Evolutionary conservation across 352 stramenopile genomes (phyloP).

Genomic region (Phytophthora europaea): DNA sequence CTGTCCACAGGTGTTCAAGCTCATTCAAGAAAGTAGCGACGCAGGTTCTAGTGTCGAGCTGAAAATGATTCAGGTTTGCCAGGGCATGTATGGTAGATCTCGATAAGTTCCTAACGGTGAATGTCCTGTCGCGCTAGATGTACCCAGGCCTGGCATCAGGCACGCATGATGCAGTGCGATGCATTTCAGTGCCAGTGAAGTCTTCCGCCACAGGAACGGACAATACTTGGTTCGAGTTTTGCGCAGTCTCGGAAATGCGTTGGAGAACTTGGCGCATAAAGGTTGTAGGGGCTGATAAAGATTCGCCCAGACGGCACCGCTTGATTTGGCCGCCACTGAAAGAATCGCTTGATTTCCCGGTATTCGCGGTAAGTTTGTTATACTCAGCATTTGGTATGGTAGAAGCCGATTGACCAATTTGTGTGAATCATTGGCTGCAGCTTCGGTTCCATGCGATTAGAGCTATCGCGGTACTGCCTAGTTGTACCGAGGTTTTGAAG

Average conservation of each 20-base stretch:
- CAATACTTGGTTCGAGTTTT: conserved; percentile 35
- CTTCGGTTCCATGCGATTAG: conserved; percentile 5
- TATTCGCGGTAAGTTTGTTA: conserved; percentile 32
- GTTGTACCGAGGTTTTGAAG: conserved; percentile 14
- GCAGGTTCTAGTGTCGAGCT: conserved; percentile 3
- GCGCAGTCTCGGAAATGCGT: conserved; percentile 40
- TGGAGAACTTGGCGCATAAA: conserved; percentile 42
- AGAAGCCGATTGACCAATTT: not conserved
- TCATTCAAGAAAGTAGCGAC: conserved; percentile 14
- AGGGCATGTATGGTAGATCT: not conserved
- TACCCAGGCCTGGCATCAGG: conserved; percentile 45
- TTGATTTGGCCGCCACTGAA: conserved; percentile 54
- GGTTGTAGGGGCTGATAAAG: conserved; percentile 2
- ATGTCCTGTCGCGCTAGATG: conserved; percentile 25
- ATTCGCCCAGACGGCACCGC: conserved; percentile 4
- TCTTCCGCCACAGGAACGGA: not conserved
- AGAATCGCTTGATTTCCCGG: conserved; percentile 46
- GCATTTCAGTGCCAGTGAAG: conserved; percentile 35
- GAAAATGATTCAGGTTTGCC: conserved; percentile 29
- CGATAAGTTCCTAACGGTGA: conserved; percentile 5
- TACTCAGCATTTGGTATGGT: not conserved
- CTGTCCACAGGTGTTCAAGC: too few species aligned
- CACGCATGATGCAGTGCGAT: conserved; percentile 40
- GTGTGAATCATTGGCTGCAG: conserved; percentile 8
- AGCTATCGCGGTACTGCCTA: conserved; percentile 19